phyloP scores from a whole-genome alignment of 2,329 filamentous ascomycete genomes.

The Penicillium occitanis region DNA sequence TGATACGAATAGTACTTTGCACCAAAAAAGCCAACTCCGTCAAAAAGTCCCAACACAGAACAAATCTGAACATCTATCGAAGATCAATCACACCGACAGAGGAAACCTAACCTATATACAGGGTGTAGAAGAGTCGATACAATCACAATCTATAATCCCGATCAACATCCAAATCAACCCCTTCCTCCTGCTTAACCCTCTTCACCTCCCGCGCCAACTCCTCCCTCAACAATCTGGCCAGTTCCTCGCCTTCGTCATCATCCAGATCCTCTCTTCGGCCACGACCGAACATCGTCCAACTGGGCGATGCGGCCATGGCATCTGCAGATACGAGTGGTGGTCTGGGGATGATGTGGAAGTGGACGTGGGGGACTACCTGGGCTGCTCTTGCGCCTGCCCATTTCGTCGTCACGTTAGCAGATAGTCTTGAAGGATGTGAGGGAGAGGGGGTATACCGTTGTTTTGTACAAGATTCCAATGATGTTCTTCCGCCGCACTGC shows the following conservation, averaged over 20 bases:
- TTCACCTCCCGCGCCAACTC: constrained; percentile 40
- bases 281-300: constrained; percentile 49
- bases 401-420: neutral
- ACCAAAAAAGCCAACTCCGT: neutral
- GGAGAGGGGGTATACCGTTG: constrained; percentile 57
- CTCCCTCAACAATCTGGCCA: constrained; percentile 40
- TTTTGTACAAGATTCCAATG: constrained; percentile 99
- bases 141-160: constrained; percentile 17
- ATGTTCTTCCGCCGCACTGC: constrained; percentile 31
- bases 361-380: constrained; percentile 89
- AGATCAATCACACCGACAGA: neutral
- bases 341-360: constrained; percentile 91
- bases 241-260: constrained; percentile 44
- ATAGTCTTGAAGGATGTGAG: constrained; percentile 11
- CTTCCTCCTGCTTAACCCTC: constrained; percentile 37
- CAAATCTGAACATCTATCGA: neutral
- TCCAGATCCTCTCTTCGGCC: constrained; percentile 50
- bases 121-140: neutral
- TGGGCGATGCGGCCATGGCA: constrained; percentile 25
- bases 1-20: constrained; percentile 8
- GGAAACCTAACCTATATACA: neutral
- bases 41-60: neutral
- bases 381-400: constrained; percentile 72
- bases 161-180: constrained; percentile 36
- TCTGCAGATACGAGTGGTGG: constrained; percentile 48